phyloP scores from a whole-genome alignment of 2,329 filamentous ascomycete genomes.

The Triangularia setosa region DNA sequence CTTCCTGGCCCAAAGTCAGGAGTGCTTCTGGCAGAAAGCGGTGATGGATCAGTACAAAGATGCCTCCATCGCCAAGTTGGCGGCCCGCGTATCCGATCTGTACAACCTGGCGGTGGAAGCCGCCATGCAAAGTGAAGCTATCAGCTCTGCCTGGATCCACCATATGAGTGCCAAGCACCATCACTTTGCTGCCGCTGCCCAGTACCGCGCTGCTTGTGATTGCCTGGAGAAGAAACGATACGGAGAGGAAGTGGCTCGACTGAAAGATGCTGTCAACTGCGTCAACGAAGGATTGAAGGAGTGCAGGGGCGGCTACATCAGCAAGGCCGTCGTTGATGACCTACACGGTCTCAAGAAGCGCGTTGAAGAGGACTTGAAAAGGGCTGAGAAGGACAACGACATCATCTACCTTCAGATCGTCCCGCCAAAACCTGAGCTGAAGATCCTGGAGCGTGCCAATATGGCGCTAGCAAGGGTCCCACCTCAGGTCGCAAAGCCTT shows the following conservation, averaged over 20 bases:
- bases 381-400: constrained; percentile 95
- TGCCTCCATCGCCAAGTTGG: constrained; percentile 83
- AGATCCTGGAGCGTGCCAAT: constrained; percentile 76
- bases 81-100: constrained; percentile 83
- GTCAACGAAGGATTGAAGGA: constrained; percentile 86
- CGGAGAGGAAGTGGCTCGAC: constrained; percentile 86
- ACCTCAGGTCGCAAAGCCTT: constrained; percentile 75
- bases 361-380: constrained; percentile 81
- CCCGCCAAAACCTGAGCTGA: constrained; percentile 83
- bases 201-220: constrained; percentile 86
- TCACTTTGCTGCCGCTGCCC: constrained; percentile 92
- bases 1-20: constrained; percentile 87
- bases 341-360: constrained; percentile 77
- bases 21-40: constrained; percentile 97
- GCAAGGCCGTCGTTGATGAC: constrained; percentile 75
- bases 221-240: constrained; percentile 92
- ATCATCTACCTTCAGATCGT: constrained; percentile 86
- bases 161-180: constrained; percentile 96
- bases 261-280: constrained; percentile 77
- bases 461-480: constrained; percentile 82
- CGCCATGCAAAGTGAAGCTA: constrained; percentile 81
- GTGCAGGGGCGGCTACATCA: constrained; percentile 67
- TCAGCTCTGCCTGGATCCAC: constrained; percentile 95
- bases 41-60: constrained; percentile 94
- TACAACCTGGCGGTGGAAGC: constrained; percentile 82